Conservation (phyloP, 2,329 filamentous ascomycete genomes). For the Lithohypha guttulata region DNA sequence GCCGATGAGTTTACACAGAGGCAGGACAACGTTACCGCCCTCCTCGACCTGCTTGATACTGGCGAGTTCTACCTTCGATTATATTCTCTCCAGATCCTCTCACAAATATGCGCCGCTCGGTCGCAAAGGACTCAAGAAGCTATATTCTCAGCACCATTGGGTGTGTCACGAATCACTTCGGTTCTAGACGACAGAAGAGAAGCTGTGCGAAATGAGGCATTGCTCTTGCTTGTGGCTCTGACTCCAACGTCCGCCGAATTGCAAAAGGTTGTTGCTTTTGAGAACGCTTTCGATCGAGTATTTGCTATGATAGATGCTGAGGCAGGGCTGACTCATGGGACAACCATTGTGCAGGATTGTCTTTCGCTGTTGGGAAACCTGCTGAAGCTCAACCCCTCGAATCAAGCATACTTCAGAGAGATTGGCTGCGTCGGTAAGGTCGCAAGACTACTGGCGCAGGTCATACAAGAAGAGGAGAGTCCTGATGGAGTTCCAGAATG, state of each 20-base stretch:
- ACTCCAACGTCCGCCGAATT: conserved; percentile 79
- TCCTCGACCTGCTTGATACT: conserved; percentile 80
- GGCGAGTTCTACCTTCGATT: conserved; percentile 82
- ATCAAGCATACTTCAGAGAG: conserved; percentile 88
- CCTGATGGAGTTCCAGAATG: conserved; percentile 58
- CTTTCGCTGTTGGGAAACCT: conserved; percentile 84
- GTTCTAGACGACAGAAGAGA: conserved; percentile 78
- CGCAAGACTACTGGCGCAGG: conserved; percentile 54
- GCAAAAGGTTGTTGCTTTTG: conserved; percentile 90
- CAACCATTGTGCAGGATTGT: conserved; percentile 83
- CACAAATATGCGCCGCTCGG: conserved; percentile 72
- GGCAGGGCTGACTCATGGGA: conserved; percentile 70
- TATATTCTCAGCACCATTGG: conserved; percentile 76
- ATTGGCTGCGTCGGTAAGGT: conserved; percentile 70
- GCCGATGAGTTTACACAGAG: conserved; percentile 97
- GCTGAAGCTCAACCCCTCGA: conserved; percentile 73
- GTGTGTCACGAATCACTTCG: conserved; percentile 74
- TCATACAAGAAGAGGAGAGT: conserved; percentile 41
- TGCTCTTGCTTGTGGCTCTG: conserved; percentile 77
- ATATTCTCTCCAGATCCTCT: conserved; percentile 81
- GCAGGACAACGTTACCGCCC: conserved; percentile 87
- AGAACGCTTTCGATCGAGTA: conserved; percentile 80
- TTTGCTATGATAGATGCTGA: conserved; percentile 75
- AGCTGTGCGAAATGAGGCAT: conserved; percentile 72
- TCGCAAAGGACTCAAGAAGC: conserved; percentile 92